Evolutionary conservation across 202 grass and related monocot genomes (phyloP).

Genomic region (Schoenoplectus triqueter): DNA sequence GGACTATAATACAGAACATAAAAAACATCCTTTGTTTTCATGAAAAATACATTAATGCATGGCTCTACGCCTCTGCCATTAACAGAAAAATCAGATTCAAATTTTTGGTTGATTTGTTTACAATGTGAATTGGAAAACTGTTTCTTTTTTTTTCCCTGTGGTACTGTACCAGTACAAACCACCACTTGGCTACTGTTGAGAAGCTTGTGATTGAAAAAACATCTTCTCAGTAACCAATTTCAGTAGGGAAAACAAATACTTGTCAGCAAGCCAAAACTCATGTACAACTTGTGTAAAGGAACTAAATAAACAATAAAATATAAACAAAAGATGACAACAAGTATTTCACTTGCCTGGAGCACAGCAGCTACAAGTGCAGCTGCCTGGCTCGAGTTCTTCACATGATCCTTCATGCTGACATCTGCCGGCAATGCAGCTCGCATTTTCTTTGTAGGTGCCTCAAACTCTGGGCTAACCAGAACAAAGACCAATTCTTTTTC

Average conservation of each 20-base stretch:
- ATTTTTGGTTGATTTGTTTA: background rate
- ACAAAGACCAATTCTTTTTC: conserved; percentile 66
- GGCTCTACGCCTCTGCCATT: no score
- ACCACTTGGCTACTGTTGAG: background rate
- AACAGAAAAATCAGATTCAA: background rate
- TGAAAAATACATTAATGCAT: no score
- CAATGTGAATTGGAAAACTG: background rate
- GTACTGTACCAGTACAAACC: background rate
- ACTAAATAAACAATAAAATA: background rate
- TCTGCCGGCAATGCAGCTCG: conserved; percentile 66
- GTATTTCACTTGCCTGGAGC: conserved; percentile 36
- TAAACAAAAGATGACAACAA: background rate
- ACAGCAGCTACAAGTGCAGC: conserved; percentile 74
- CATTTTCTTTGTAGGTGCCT: conserved; percentile 95
- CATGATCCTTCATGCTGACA: conserved; percentile 56
- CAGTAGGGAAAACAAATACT: no score
- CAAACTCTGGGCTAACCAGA: conserved; percentile 80
- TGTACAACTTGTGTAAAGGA: background rate
- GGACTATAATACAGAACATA: no score
- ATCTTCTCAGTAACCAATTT: no score
- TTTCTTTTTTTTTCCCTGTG: background rate
- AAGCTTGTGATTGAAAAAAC: background rate
- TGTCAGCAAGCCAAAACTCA: background rate
- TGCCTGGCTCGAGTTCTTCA: conserved; percentile 85
- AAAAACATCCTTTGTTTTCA: no score